These are phyloP conservation scores for Avena atlantica DNA, from an alignment of 176 grass and related monocot genomes.

Conservation along the genomic window DNA sequence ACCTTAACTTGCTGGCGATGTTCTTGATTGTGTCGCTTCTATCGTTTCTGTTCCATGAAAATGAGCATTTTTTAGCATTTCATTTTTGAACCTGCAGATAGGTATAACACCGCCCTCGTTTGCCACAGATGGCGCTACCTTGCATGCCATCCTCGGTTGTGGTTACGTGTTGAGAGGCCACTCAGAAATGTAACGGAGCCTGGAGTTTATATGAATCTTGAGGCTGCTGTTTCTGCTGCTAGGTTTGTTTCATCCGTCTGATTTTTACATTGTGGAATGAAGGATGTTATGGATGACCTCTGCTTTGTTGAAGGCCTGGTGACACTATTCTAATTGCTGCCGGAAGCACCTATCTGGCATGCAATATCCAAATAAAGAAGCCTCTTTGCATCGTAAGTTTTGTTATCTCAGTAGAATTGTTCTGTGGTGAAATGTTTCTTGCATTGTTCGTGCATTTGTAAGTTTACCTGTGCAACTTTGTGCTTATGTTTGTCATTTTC, in stretches of 20 bases:
- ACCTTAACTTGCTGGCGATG: background rate
- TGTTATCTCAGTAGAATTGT: conserved; percentile 26
- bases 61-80: conserved; percentile 78
- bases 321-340: conserved; percentile 93
- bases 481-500: conserved; percentile 35
- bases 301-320: conserved; percentile 81
- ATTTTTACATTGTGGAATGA: background rate
- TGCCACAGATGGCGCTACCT: conserved; percentile 96
- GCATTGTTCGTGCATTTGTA: background rate
- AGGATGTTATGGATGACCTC: conserved; percentile 26
- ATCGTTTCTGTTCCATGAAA: conserved; percentile 4
- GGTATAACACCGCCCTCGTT: conserved; percentile 99
- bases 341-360: conserved; percentile 70
- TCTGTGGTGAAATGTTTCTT: conserved; percentile 39
- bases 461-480: conserved; percentile 24
- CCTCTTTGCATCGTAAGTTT: conserved; percentile 95
- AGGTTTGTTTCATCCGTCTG: conserved; percentile 52
- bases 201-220: conserved; percentile 82
- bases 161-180: conserved; percentile 90
- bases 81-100: conserved; percentile 86
- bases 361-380: conserved; percentile 96
- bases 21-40: conserved; percentile 28
- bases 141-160: conserved; percentile 86
- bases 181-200: conserved; percentile 68
- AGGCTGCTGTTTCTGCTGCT: conserved; percentile 87